Percentiles rank a stretch among this genome's conserved stretches.
phyloP scores from a whole-genome alignment of 768 basidiomycete genomes.

The Tulasnella sp. region DNA sequence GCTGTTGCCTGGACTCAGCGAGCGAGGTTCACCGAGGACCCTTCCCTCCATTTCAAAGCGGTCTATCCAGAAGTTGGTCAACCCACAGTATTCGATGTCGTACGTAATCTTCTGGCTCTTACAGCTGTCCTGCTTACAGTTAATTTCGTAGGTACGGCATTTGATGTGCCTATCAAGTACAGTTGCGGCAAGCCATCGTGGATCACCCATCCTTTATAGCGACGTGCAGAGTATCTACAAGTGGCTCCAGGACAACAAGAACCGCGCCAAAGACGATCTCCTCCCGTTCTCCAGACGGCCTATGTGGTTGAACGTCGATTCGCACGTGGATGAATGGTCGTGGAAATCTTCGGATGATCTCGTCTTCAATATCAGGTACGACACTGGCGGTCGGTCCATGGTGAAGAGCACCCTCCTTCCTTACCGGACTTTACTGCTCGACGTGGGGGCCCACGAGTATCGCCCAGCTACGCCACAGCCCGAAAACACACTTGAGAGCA shows the following conservation, averaged over 20 bases:
- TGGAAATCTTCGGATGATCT: not conserved
- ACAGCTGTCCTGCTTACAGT: too few relatives aligned
- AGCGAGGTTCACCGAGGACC: not conserved
- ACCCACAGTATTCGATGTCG: not conserved
- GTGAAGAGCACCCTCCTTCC: not conserved
- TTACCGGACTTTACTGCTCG: not conserved
- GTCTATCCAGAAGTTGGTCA: not conserved
- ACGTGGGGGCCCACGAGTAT: not conserved
- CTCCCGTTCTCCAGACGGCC: not conserved
- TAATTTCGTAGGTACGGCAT: conserved; percentile 2
- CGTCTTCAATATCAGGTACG: not conserved
- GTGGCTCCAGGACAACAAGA: not conserved
- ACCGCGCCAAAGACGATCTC: not conserved
- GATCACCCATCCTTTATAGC: not conserved
- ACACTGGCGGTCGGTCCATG: not conserved
- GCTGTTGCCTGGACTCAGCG: not conserved
- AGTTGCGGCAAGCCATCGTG: not conserved
- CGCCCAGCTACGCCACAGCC: too few relatives aligned
- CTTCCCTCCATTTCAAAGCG: not conserved
- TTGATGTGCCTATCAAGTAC: not conserved
- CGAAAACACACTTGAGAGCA: too few relatives aligned
- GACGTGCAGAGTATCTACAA: not conserved
- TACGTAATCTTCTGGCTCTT: not conserved
- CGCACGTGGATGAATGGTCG: not conserved
- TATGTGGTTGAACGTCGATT: not conserved